Conservation (phyloP, 1,139 yeast species). For the Pichia sp. region DNA sequence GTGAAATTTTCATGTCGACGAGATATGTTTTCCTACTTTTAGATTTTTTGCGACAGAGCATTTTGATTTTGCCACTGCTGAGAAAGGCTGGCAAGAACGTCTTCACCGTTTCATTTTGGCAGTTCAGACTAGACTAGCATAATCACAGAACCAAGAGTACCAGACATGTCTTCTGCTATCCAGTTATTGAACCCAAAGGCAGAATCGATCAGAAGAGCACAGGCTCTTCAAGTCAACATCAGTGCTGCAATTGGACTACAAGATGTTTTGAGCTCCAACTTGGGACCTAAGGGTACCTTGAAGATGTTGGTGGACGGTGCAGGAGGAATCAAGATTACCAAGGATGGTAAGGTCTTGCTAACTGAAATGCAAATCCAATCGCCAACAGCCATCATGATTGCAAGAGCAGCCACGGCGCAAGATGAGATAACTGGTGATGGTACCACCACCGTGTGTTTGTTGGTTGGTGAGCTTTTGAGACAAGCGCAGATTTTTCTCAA, state of each 20-base stretch:
- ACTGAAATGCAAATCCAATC: conserved; percentile 98
- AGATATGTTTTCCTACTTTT: neutral
- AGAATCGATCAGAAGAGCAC: conserved; percentile 88
- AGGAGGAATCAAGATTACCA: conserved; percentile 90
- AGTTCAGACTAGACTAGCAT: too few species aligned
- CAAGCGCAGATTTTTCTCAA: conserved; percentile 90
- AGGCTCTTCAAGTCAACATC: conserved; percentile 92
- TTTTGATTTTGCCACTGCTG: neutral
- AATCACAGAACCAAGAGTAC: too few species aligned
- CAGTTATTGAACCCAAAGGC: conserved; percentile 96
- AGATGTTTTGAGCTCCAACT: conserved; percentile 80
- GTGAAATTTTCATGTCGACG: neutral
- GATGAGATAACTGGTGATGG: conserved; percentile 99
- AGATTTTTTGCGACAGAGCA: neutral
- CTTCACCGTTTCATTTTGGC: too few species aligned
- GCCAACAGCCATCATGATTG: conserved; percentile 99
- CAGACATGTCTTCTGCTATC: conserved; percentile 49
- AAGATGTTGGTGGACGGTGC: conserved; percentile 97
- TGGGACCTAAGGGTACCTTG: conserved; percentile 96
- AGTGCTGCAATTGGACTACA: conserved; percentile 97
- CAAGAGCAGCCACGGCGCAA: conserved; percentile 97
- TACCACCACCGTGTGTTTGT: conserved; percentile 92
- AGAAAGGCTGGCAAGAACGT: neutral
- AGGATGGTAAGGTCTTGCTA: conserved; percentile 91
- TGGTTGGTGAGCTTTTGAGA: conserved; percentile 90